Percentiles rank a stretch among this genome's conserved stretches.
These are phyloP conservation scores for Capsicum baccatum DNA, from an alignment of 257 asterid species.

Conservation along the genomic window DNA sequence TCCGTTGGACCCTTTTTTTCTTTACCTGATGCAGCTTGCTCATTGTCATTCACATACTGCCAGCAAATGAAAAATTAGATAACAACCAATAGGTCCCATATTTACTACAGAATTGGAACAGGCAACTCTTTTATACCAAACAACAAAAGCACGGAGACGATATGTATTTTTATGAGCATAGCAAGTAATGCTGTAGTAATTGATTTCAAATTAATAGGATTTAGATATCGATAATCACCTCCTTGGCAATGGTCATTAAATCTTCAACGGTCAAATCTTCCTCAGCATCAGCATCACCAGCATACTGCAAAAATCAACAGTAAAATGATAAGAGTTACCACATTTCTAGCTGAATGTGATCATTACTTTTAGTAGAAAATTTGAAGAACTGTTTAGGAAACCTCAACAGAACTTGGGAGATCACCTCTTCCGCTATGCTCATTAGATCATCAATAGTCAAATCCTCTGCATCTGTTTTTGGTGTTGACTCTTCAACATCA, in stretches of 20 bases:
- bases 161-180: background rate
- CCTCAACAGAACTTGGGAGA: background rate
- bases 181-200: background rate
- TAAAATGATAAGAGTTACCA: background rate
- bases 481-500: slow-evolving; percentile 16
- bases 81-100: background rate
- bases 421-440: slow-evolving; percentile 54
- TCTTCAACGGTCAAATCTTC: slow-evolving; percentile 53
- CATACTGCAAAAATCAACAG: slow-evolving; percentile 25
- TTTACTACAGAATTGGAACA: background rate
- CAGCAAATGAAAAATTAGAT: background rate
- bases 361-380: slow-evolving; percentile 11
- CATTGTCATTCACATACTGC: slow-evolving; percentile 30
- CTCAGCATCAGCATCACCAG: slow-evolving; percentile 13
- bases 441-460: slow-evolving; percentile 34
- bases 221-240: slow-evolving; percentile 38
- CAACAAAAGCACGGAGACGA: background rate
- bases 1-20: background rate
- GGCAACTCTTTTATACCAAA: background rate
- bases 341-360: slow-evolving; percentile 15
- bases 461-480: slow-evolving; percentile 34
- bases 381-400: background rate
- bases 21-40: slow-evolving; percentile 25
- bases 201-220: background rate
- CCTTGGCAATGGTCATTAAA: slow-evolving; percentile 49